Evolutionary conservation across 176 grass and related monocot genomes (phyloP).

Genomic region (Oryza australiensis): DNA sequence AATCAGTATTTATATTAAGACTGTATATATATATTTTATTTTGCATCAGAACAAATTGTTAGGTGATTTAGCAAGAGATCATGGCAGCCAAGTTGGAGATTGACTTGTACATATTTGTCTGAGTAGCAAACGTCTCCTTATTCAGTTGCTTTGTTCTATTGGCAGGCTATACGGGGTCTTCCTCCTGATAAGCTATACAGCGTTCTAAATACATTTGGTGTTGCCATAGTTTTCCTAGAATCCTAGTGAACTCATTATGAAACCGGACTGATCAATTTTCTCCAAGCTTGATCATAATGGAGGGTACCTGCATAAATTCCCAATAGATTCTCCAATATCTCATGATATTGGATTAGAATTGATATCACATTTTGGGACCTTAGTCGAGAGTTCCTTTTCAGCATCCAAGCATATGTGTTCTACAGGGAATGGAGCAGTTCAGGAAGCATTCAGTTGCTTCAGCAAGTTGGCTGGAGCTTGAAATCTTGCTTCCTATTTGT

Average conservation of each 20-base stretch:
- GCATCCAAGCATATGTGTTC: slow-evolving; percentile 48
- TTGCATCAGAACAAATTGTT: neutral
- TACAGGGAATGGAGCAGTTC: slow-evolving; percentile 60
- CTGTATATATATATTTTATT: neutral
- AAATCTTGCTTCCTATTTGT: slow-evolving; percentile 1
- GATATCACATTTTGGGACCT: slow-evolving; percentile 56
- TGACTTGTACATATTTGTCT: neutral
- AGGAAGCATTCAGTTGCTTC: slow-evolving; percentile 59
- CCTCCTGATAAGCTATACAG: neutral
- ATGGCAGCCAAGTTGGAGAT: neutral
- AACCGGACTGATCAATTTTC: slow-evolving; percentile 53
- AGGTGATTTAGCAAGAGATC: neutral
- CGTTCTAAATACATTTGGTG: neutral
- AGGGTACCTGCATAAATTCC: slow-evolving; percentile 50
- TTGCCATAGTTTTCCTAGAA: neutral
- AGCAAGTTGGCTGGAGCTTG: neutral
- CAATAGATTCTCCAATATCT: slow-evolving; percentile 53
- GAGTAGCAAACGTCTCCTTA: neutral
- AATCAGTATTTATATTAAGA: neutral
- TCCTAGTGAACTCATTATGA: slow-evolving; percentile 62
- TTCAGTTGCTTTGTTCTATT: slow-evolving; percentile 7
- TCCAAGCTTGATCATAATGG: slow-evolving; percentile 62
- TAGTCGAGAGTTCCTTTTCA: slow-evolving; percentile 67
- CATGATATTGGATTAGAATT: slow-evolving; percentile 56
- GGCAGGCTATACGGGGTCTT: slow-evolving; percentile 5